phyloP scores from a whole-genome alignment of 768 basidiomycete species.

The Botryobasidium botryosum region DNA sequence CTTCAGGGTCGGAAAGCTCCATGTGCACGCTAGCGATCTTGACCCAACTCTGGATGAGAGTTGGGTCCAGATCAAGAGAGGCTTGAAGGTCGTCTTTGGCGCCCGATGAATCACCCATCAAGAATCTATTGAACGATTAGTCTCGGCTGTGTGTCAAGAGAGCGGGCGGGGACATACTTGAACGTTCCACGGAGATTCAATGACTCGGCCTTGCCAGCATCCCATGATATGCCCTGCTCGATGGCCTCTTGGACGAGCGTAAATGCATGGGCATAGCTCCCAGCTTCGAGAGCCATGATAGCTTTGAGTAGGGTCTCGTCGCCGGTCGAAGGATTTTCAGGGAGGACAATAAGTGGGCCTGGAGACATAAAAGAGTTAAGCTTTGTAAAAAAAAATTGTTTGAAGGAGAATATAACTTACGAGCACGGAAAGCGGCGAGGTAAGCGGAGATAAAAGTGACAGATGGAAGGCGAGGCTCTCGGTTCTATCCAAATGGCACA shows the following conservation, averaged over 20 bases:
- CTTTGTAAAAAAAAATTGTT: background rate
- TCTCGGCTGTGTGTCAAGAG: too few relatives aligned
- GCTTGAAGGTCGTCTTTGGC: slow-evolving; percentile 74
- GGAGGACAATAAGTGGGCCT: slow-evolving; percentile 55
- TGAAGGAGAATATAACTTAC: slow-evolving; percentile 27
- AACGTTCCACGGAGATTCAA: slow-evolving; percentile 90
- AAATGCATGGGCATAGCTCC: slow-evolving; percentile 69
- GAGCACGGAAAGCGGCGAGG: slow-evolving; percentile 88
- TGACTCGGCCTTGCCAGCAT: slow-evolving; percentile 65
- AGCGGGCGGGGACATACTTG: slow-evolving; percentile 45
- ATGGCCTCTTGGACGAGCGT: slow-evolving; percentile 70
- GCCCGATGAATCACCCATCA: slow-evolving; percentile 64
- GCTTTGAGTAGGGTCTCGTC: slow-evolving; percentile 71
- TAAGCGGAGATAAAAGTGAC: slow-evolving; percentile 88
- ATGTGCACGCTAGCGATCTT: slow-evolving; percentile 96
- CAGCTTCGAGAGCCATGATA: slow-evolving; percentile 65
- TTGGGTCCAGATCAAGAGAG: slow-evolving; percentile 47
- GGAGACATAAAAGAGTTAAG: background rate
- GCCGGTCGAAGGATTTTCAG: slow-evolving; percentile 57
- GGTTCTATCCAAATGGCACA: slow-evolving; percentile 26
- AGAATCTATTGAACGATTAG: slow-evolving; percentile 40
- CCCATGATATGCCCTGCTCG: slow-evolving; percentile 68
- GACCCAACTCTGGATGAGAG: slow-evolving; percentile 75
- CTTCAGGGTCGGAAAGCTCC: slow-evolving; percentile 72
- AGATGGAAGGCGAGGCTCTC: slow-evolving; percentile 73